These are phyloP conservation scores for Rhodotorula sp. DNA, from an alignment of 1,284 basidiomycete species.

Conservation along the genomic window DNA sequence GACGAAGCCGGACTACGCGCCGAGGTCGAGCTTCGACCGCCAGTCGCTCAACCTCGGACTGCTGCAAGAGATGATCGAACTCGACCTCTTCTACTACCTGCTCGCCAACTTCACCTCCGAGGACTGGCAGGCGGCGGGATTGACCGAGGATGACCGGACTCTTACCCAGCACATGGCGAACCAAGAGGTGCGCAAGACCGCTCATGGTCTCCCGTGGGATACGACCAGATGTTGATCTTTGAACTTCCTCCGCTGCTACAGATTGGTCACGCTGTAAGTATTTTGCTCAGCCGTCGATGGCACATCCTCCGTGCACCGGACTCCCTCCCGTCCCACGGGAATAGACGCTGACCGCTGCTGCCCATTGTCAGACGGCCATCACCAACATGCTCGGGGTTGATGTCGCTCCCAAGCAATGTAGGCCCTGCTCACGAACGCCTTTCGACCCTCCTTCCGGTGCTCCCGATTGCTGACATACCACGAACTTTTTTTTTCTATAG, in stretches of 20 bases:
- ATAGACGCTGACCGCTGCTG: neutral
- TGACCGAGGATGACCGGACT: conserved; percentile 59
- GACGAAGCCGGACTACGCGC: conserved; percentile 17
- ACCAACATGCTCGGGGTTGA: conserved; percentile 49
- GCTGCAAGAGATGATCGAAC: conserved; percentile 38
- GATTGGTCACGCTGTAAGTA: conserved; percentile 55
- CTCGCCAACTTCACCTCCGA: conserved; percentile 55
- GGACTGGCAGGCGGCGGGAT: conserved; percentile 51
- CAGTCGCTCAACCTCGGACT: conserved; percentile 54
- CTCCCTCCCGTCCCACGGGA: too few relatives aligned
- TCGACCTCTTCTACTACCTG: conserved; percentile 60
- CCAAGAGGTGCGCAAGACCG: conserved; percentile 52
- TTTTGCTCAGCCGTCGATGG: too few relatives aligned
- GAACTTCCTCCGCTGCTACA: too few relatives aligned
- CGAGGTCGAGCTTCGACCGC: conserved; percentile 55
- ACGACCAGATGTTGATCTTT: too few relatives aligned
- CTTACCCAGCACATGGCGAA: conserved; percentile 59
- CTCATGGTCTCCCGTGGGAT: too few relatives aligned
- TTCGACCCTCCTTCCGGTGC: too few relatives aligned
- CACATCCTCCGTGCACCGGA: too few relatives aligned
- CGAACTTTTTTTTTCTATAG: too few relatives aligned
- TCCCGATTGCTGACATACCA: too few relatives aligned
- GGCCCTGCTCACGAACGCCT: neutral
- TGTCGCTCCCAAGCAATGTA: conserved; percentile 36
- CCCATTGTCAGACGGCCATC: conserved; percentile 47